A percentile compares a stretch with the other conserved stretches of the same genome.
phyloP scores from a whole-genome alignment of 1,284 basidiomycete species.

The Gymnopus androsaceus region DNA sequence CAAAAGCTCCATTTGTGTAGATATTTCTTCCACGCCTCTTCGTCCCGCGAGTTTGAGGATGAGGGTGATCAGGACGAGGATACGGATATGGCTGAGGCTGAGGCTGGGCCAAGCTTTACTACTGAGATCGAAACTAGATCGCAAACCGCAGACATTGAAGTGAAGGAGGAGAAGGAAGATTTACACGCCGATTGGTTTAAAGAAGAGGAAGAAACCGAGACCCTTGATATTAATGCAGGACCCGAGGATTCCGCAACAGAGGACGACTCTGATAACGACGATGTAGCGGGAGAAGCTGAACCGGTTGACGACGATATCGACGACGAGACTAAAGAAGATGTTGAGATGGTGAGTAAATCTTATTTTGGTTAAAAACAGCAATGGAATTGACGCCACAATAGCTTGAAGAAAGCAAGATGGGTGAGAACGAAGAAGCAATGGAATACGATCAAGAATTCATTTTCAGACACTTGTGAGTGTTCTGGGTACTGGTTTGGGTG shows the following conservation, averaged over 20 bases:
- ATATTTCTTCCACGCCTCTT: conserved; percentile 75
- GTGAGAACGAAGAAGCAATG: conserved; percentile 62
- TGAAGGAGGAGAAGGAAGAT: conserved; percentile 38
- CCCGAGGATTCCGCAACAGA: conserved; percentile 40
- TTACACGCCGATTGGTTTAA: conserved; percentile 67
- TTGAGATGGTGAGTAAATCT: conserved; percentile 4
- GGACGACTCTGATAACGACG: conserved; percentile 68
- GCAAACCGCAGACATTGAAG: conserved; percentile 15
- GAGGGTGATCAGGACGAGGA: conserved; percentile 24
- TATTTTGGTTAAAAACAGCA: neutral
- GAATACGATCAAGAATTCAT: conserved; percentile 77
- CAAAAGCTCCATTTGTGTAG: conserved; percentile 33
- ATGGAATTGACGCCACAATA: neutral
- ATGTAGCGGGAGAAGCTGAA: conserved; percentile 39
- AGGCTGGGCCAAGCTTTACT: conserved; percentile 21
- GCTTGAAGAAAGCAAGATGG: conserved; percentile 48
- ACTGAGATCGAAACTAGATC: conserved; percentile 2
- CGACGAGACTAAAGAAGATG: conserved; percentile 36
- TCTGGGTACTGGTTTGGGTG: neutral
- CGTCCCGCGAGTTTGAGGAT: conserved; percentile 37
- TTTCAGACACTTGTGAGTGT: conserved; percentile 76
- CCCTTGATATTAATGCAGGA: no score
- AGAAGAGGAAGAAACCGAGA: no score
- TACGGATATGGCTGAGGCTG: conserved; percentile 4
- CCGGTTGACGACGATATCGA: conserved; percentile 41